phyloP scores from a whole-genome alignment of 768 basidiomycete genomes.

The Krasilnikovozyma curviuscula region DNA sequence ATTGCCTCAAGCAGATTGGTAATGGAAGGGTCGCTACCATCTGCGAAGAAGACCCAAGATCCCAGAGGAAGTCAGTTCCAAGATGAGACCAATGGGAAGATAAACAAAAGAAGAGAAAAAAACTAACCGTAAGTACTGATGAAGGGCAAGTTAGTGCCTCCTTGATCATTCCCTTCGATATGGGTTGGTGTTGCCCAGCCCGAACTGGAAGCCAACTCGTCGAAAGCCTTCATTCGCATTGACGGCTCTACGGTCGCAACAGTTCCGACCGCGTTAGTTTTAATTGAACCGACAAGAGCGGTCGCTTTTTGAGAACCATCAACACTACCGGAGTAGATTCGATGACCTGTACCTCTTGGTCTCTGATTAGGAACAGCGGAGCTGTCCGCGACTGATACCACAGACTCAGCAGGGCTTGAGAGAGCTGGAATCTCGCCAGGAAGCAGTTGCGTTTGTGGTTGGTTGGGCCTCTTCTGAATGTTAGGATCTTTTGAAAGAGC shows the following conservation, averaged over 20 bases:
- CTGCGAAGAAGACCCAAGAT: conserved; percentile 28
- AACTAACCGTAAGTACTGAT: conserved; percentile 25
- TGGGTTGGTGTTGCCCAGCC: neutral
- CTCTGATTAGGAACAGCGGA: conserved; percentile 25
- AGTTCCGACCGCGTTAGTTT: conserved; percentile 45
- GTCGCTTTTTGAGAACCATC: conserved; percentile 3
- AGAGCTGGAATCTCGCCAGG: conserved; percentile 38
- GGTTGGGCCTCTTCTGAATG: too few species aligned
- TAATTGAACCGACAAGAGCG: conserved; percentile 34
- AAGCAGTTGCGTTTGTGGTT: too few species aligned
- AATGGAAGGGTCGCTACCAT: conserved; percentile 77
- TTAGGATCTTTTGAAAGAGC: too few species aligned
- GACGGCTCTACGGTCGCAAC: too few species aligned
- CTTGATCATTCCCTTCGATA: neutral
- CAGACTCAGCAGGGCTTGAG: conserved; percentile 63
- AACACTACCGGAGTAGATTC: too few species aligned
- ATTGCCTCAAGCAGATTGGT: conserved; percentile 72
- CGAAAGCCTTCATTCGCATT: too few species aligned
- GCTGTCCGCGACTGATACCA: conserved; percentile 34
- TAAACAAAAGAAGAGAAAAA: neutral
- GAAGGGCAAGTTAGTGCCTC: conserved; percentile 11
- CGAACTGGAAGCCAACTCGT: neutral
- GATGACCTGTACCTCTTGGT: too few species aligned
- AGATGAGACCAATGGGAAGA: neutral
- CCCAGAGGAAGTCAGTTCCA: neutral